These are phyloP conservation scores for Leccinellum luteum DNA, from an alignment of 768 basidiomycete genomes.

Conservation along the genomic window DNA sequence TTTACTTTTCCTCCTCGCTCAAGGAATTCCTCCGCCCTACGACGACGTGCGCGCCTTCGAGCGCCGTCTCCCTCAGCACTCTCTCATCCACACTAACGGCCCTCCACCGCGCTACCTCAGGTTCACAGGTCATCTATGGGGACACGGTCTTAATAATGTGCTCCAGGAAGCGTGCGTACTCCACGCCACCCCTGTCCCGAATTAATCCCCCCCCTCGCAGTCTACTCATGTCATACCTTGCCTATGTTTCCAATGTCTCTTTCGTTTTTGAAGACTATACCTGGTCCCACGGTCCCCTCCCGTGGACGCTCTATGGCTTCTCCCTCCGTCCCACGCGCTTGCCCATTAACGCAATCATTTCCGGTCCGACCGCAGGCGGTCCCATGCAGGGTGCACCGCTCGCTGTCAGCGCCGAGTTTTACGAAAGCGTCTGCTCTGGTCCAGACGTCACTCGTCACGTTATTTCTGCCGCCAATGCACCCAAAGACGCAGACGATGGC, in stretches of 20 bases:
- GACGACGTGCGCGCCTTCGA: slow-evolving; percentile 36
- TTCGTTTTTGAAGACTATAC: slow-evolving; percentile 64
- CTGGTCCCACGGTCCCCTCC: slow-evolving; percentile 54
- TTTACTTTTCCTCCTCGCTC: slow-evolving; percentile 30
- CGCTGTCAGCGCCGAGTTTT: slow-evolving; percentile 51
- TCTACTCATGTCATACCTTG: slow-evolving; percentile 50
- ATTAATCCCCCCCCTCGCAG: slow-evolving; percentile 23
- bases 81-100: slow-evolving; percentile 2
- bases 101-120: slow-evolving; percentile 37
- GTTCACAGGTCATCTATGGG: slow-evolving; percentile 58
- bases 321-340: slow-evolving; percentile 49
- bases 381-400: slow-evolving; percentile 31
- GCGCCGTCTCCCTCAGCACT: slow-evolving; percentile 39
- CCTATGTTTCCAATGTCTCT: slow-evolving; percentile 47
- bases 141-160: slow-evolving; percentile 60
- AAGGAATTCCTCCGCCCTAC: slow-evolving; percentile 41
- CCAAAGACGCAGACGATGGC: slow-evolving; percentile 40
- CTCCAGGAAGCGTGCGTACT: slow-evolving; percentile 56
- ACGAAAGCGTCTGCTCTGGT: slow-evolving; percentile 43
- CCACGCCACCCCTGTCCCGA: background rate
- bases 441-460: slow-evolving; percentile 30
- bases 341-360: slow-evolving; percentile 58
- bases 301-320: slow-evolving; percentile 54
- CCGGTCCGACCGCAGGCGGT: slow-evolving; percentile 55
- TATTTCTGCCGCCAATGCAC: slow-evolving; percentile 36